These are phyloP conservation scores for Neonectria coccinea DNA, from an alignment of 2,329 filamentous ascomycete species.

Conservation along the genomic window DNA sequence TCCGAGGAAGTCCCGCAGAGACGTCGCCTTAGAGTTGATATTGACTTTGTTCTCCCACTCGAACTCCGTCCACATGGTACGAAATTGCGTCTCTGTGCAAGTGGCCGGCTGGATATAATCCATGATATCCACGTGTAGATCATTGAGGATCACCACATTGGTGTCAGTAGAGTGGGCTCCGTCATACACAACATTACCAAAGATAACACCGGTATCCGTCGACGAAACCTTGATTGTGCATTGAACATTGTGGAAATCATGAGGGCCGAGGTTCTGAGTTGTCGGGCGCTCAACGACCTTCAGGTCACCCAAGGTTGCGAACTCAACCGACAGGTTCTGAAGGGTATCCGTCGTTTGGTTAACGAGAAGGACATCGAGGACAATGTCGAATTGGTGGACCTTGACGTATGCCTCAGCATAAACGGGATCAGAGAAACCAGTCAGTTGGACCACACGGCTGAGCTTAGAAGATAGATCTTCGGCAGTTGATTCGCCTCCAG, in stretches of 20 bases:
- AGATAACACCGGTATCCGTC: slow-evolving; percentile 98
- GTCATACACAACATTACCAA: slow-evolving; percentile 98
- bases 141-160: slow-evolving; percentile 97
- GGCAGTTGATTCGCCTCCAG: slow-evolving; percentile 83
- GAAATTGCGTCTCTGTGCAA: slow-evolving; percentile 97
- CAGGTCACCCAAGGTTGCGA: slow-evolving; percentile 96
- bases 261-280: slow-evolving; percentile 93
- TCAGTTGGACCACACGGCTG: slow-evolving; percentile 95
- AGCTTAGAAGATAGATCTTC: slow-evolving; percentile 95
- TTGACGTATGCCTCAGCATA: slow-evolving; percentile 99
- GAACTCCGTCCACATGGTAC: slow-evolving; percentile 99
- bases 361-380: slow-evolving; percentile 94
- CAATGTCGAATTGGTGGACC: slow-evolving; percentile 98
- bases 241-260: slow-evolving; percentile 98
- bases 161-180: slow-evolving; percentile 91
- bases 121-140: slow-evolving; percentile 99
- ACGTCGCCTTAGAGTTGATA: slow-evolving; percentile 97
- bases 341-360: slow-evolving; percentile 98
- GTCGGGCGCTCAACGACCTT: slow-evolving; percentile 98
- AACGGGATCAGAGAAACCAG: slow-evolving; percentile 96
- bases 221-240: slow-evolving; percentile 99
- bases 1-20: slow-evolving; percentile 89
- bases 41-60: slow-evolving; percentile 99
- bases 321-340: slow-evolving; percentile 97
- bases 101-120: slow-evolving; percentile 98